Base-by-base conservation (phyloP, 306 rosid species). In the Quercus gilva region DNA sequence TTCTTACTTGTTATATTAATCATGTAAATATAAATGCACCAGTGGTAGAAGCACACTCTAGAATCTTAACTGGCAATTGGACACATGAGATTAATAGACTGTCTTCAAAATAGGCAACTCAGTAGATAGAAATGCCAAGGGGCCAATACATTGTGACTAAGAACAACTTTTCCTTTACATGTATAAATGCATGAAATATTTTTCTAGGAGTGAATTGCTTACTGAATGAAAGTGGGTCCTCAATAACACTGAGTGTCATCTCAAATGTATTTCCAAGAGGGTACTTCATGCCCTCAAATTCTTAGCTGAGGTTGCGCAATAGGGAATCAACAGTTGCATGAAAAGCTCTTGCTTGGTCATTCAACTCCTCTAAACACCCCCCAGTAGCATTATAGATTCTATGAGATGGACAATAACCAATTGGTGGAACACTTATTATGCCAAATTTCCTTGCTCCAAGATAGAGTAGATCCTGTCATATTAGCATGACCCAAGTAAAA, bases 331-430 rank as follows among this genome's bases (percentile, higher is more conserved):
- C 13, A 69, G 35, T 75, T 4, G 49, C n/a, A 25, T 75, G 78
- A 35, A 84, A 84, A 23, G 63, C 72, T 75, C 55, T 6, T 35
- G 86, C 74, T 31, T 23, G 55, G 5, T 75, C 58, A 35, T 79
- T 84, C 75, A 75, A 10, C 12, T 71, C 37, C 37, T 33, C 37
- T 33, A 33, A 33, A 5, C 37, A 33, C 0, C 81, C 87, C 49
- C 75, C 81, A 3, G 60, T 75, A 26, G 23, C 11, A 33, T 69
- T 79, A n/a, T 8, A 23, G 76, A 63, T 33, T 65, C 68, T 79
- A n/a, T 79, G 84, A 79, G 81, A 79, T n/a, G 84, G 81, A 21
- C 87, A 84, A 58, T 78, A 75, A 1, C 84, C 84, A 20, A 71
- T 55, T 1, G 87, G 84, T 1, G 78, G 70, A 9, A 84, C 72